These are phyloP conservation scores for Anthoceros angustus DNA, from an alignment of 225 moss, liverwort and hornwort genomes.

Conservation along the genomic window DNA sequence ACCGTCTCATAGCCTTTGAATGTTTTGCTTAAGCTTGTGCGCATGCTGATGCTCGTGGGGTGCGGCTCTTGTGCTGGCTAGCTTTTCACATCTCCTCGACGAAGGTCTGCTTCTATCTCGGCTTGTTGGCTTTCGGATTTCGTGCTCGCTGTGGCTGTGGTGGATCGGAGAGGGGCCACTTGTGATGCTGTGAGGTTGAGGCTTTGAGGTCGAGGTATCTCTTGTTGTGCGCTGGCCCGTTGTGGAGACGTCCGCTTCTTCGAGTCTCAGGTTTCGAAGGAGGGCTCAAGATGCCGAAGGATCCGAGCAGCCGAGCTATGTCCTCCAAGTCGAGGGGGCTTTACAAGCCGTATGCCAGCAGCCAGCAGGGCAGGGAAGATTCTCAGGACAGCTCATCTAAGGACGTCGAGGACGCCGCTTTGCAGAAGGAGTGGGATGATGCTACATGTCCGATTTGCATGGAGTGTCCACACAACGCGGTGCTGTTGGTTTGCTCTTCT, in stretches of 20 bases:
- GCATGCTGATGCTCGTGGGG: background rate
- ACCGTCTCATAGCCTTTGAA: too few species aligned
- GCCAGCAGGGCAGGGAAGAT: conserved; percentile 38
- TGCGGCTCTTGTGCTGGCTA: background rate
- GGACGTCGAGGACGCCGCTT: conserved; percentile 49
- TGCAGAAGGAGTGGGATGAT: conserved; percentile 92
- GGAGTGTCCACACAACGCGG: conserved; percentile 94
- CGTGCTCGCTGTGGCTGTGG: background rate
- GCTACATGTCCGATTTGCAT: conserved; percentile 97
- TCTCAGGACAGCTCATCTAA: conserved; percentile 61
- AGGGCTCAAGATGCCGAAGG: conserved; percentile 76
- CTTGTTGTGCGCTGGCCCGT: background rate
- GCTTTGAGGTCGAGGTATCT: background rate
- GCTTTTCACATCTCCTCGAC: background rate
- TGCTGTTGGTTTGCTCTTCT: conserved; percentile 69
- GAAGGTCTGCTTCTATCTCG: conserved; percentile 1
- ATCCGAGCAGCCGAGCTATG: conserved; percentile 51
- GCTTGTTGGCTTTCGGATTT: background rate
- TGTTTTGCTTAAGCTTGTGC: background rate
- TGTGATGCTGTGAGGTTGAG: background rate
- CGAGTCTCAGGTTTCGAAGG: conserved; percentile 8
- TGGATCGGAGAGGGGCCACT: background rate
- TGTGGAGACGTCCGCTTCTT: background rate
- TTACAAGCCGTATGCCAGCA: conserved; percentile 62
- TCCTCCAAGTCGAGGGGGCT: conserved; percentile 71